Evolutionary conservation across 495 filamentous ascomycete genomes (phyloP).

Genomic region (Penicillium macrosclerotiorum): DNA sequence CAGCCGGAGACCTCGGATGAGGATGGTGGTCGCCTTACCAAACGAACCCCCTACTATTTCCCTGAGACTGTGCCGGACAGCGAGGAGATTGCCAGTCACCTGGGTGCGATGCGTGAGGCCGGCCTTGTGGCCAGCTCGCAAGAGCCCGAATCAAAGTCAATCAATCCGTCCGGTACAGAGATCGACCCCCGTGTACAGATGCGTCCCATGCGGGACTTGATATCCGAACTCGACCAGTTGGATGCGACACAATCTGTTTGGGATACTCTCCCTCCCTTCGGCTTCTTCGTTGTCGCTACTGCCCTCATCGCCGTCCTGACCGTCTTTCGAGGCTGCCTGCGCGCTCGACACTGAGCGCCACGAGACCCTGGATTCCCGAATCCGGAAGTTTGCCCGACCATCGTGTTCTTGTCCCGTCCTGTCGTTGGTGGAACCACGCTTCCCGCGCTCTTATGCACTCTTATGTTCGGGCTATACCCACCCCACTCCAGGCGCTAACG

Average conservation of each 20-base stretch:
- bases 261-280: neutral
- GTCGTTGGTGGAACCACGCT: no score
- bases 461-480: no score
- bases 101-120: conserved; percentile 17
- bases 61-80: conserved; percentile 19
- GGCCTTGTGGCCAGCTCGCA: conserved; percentile 3
- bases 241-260: conserved; percentile 1
- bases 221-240: conserved; percentile 3
- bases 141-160: conserved; percentile 5
- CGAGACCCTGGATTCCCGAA: no score
- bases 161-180: conserved; percentile 12
- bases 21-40: neutral
- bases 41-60: conserved; percentile 17
- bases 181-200: conserved; percentile 16
- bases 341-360: conserved; percentile 17
- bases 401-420: no score
- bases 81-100: conserved; percentile 7
- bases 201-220: conserved; percentile 5
- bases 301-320: conserved; percentile 14
- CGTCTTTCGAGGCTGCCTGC: conserved; percentile 9
- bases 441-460: no score
- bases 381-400: no score
- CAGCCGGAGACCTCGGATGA: conserved; percentile 1
- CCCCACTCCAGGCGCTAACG: no score
- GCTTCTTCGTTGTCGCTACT: conserved; percentile 10